Evolutionary conservation across 75 land plant species (phyloP), one percentile per base, ranked within the genome.

Genomic region (Sequoia sempervirens): DNA sequence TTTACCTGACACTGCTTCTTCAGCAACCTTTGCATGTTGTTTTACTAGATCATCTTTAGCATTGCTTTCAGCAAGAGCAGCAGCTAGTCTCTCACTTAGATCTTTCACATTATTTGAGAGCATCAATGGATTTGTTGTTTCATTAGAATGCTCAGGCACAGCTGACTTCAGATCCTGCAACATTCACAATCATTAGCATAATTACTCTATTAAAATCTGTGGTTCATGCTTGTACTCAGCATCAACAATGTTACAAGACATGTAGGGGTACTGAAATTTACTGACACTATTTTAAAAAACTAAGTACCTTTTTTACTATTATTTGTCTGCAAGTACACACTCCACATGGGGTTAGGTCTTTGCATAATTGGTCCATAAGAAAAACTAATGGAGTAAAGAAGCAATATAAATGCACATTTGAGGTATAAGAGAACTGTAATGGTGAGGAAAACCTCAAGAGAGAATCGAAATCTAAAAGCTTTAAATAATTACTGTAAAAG

Each of bases 1-100:
- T 43, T 88, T 68, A 96, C 98, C 98, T 83, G 89, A 84, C 41
- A 90, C 86, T 10, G 96, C 95, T 85, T 94, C 94, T 85, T 93
- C 90, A 1, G 89, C 92, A 58, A 88, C 90, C 83, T 92, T 94
- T 76, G 82, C 87, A 80, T 93, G 89, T 32, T 95, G 89, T 58
- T 81, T 80, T 73, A 87, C 85, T 34, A 91, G 87, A 20, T 90
- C 92, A 69, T 94, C 96, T 81, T 93, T 94, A 72, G 90, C 89
- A 69, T 88, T 54, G 61, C 87, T 84, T 53, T 95, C 99, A 80
- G 90, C 37, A 17, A 90, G 53, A 23, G 88, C 91, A 64, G 87
- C 73, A 36, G 95, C 81, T n/a, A 96, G 91, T 83, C 88, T 92
- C 61, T 89, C 97, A 83, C 87, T 92, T 68, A 90, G 68, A 52